A percentile compares a stretch with the other conserved stretches of the same genome.
These are phyloP conservation scores for Amyloporia xantha DNA, from an alignment of 768 basidiomycete species.

Conservation along the genomic window DNA sequence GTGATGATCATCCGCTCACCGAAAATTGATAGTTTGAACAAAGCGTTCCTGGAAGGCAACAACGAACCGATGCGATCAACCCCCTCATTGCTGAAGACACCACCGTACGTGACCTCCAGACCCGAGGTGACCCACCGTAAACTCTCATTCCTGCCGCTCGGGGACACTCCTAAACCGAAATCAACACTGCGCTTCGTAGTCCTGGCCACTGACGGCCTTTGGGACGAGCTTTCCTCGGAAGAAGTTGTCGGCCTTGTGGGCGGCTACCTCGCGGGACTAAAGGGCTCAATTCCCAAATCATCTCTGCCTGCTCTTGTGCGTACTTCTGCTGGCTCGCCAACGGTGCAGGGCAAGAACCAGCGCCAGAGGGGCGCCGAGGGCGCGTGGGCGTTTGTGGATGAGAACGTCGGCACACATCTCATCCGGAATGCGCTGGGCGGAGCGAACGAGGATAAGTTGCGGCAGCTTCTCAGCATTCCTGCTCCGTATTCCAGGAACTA, in stretches of 20 bases:
- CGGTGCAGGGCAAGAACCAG: constrained; percentile 61
- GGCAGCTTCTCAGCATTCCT: constrained; percentile 73
- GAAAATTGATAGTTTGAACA: constrained; percentile 38
- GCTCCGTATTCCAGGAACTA: constrained; percentile 69
- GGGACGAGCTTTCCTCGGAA: constrained; percentile 58
- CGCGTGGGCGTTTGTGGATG: constrained; percentile 75
- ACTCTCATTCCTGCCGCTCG: constrained; percentile 37
- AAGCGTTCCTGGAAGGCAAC: constrained; percentile 63
- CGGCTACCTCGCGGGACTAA: constrained; percentile 68
- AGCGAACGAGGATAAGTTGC: constrained; percentile 51
- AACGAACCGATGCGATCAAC: constrained; percentile 51
- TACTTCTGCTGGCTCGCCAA: constrained; percentile 44
- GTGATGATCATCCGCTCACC: background rate
- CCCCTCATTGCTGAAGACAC: constrained; percentile 67
- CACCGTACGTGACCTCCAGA: constrained; percentile 85
- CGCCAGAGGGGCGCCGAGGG: constrained; percentile 31
- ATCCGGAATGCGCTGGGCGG: constrained; percentile 94
- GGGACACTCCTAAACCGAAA: constrained; percentile 21
- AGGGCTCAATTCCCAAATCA: constrained; percentile 56
- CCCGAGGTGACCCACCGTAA: constrained; percentile 80
- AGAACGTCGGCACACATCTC: constrained; percentile 73
- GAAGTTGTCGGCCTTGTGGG: constrained; percentile 86
- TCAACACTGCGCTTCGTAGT: constrained; percentile 68
- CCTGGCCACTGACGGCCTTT: constrained; percentile 74
- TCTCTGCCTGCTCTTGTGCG: constrained; percentile 49